These are phyloP conservation scores for Heterobasidion annosum DNA, from an alignment of 1,284 basidiomycete genomes.

Conservation along the genomic window DNA sequence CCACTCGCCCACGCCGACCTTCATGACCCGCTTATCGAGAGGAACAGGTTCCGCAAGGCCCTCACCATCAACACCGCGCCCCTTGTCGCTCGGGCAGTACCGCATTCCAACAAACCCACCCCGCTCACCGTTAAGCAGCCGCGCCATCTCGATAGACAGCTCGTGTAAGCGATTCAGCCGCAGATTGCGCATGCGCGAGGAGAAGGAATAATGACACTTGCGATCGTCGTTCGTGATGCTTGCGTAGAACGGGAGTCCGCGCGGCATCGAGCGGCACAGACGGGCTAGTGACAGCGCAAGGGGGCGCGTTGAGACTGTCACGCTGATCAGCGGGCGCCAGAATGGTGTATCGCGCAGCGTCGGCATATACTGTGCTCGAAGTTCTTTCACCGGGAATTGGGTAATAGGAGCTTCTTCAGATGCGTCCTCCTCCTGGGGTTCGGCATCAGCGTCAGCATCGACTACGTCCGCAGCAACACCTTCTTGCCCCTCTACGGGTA, in stretches of 20 bases:
- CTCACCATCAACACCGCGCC: conserved; percentile 26
- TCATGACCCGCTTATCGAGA: conserved; percentile 20
- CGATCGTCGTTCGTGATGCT: conserved; percentile 23
- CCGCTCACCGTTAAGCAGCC: conserved; percentile 20
- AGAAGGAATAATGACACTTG: conserved; percentile 22
- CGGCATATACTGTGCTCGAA: conserved; percentile 18
- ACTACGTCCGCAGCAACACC: too few species aligned
- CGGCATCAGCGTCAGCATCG: not conserved
- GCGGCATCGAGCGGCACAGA: conserved; percentile 20
- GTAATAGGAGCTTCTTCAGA: not conserved
- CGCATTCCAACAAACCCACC: conserved; percentile 28
- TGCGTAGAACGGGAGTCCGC: conserved; percentile 29
- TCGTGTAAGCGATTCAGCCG: conserved; percentile 25
- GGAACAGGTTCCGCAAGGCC: conserved; percentile 23
- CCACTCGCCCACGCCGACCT: conserved; percentile 27
- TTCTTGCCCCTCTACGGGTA: too few species aligned
- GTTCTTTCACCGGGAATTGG: not conserved
- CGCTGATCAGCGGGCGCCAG: conserved; percentile 31
- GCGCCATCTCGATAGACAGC: conserved; percentile 17
- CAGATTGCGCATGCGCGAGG: conserved; percentile 25
- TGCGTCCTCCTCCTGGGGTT: not conserved
- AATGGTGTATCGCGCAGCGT: conserved; percentile 22
- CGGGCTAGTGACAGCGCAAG: conserved; percentile 28
- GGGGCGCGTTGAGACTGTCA: conserved; percentile 34
- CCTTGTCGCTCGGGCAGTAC: conserved; percentile 17